Percentiles rank a stretch among this genome's conserved stretches.
Conservation (phyloP, 2,329 filamentous ascomycete genomes). For the Scortechinia acanthostroma region DNA sequence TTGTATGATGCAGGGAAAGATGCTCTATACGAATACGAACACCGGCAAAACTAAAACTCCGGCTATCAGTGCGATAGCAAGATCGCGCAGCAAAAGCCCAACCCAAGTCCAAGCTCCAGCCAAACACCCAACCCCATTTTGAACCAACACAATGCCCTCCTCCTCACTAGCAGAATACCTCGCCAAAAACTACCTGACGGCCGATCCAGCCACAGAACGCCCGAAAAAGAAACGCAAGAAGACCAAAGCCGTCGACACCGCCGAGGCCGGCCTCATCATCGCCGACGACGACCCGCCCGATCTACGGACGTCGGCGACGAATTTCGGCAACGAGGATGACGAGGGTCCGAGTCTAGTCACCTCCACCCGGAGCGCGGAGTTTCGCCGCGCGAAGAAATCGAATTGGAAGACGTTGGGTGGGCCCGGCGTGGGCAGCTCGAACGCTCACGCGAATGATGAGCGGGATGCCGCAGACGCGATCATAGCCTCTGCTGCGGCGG, state of each 20-base stretch:
- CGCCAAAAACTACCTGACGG: conserved; percentile 60
- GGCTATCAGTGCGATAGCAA: no score
- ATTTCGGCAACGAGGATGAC: conserved; percentile 21
- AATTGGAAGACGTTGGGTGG: conserved; percentile 43
- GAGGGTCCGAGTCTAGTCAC: conserved; percentile 15
- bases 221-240: conserved; percentile 51
- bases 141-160: conserved; percentile 31
- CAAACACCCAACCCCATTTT: conserved; percentile 1
- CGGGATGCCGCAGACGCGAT: conserved; percentile 52
- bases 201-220: conserved; percentile 40
- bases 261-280: conserved; percentile 28
- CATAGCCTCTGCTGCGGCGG: conserved; percentile 40
- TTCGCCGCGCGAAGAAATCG: conserved; percentile 45
- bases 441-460: conserved; percentile 33
- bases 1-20: no score
- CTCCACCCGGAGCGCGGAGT: conserved; percentile 26
- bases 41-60: no score
- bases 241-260: conserved; percentile 28
- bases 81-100: no score
- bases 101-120: conserved; percentile 1
- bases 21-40: no score
- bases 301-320: conserved; percentile 4
- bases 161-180: conserved; percentile 51
- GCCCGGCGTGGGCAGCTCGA: conserved; percentile 21
- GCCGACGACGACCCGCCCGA: conserved; percentile 2